Evolutionary conservation across 2,329 filamentous ascomycete species (phyloP), one percentile per base, ranked within the genome.

Genomic region (Venturia carpophila): DNA sequence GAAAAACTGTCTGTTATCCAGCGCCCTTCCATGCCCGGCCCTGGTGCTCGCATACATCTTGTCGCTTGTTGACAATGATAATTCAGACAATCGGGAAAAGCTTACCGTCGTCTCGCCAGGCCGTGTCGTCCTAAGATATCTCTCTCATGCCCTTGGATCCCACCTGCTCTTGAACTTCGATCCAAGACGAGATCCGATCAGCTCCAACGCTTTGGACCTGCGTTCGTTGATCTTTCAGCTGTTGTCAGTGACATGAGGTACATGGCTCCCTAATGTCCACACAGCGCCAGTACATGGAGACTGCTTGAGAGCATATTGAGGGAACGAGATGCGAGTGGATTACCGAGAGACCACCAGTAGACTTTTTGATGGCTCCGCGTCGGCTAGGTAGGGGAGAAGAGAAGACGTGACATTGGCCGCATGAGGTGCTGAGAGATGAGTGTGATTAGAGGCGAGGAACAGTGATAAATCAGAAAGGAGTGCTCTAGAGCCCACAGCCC

Each of bases 181-280:
- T 6, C 2, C n/a, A 13, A 3, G n/a, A 7, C n/a, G n/a, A 24
- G 9, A 41, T 11, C 15, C 15, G 39, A 41, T 41, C 9, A 2
- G 39, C 39, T 41, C 2, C 39, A 2, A 41, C 39, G 10, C 15
- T 9, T 41, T 41, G 39, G 10, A 15, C 9, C 49, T 34, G 49
- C 49, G 5, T 13, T 34, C 49, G 17, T 34, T 7, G 49, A 5
- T n/a, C 19, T 34, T 56, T 58, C 52, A 58, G 52, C 52, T 58
- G 30, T 37, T 58, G 52, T 58, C 30, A 58, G 52, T 58, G 52
- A 58, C 30, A 15, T 58, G 19, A 34, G 49, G 30, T 55, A 19
- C 11, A 34, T 55, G 49, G 27, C 49, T 19, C 19, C 27, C 45
- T 10, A 11, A 41, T 41, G 39, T 5, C 39, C 39, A 2, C n/a